These are phyloP conservation scores for Ceratocystis alfenasii DNA, from an alignment of 2,329 filamentous ascomycete species.

Conservation along the genomic window DNA sequence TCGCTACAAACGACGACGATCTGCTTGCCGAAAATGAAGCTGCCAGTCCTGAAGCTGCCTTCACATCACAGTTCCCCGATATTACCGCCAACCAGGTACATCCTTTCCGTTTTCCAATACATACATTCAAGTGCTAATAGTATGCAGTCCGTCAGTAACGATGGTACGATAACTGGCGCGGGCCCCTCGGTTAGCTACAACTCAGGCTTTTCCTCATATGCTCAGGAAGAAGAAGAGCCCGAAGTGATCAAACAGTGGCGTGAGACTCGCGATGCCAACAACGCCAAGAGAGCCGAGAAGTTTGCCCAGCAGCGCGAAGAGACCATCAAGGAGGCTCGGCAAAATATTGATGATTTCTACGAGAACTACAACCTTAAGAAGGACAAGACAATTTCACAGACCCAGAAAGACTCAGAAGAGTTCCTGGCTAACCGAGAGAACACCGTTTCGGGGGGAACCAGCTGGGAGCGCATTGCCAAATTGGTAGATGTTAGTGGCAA, in stretches of 20 bases:
- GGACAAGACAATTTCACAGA: conserved; percentile 83
- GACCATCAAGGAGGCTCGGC: conserved; percentile 77
- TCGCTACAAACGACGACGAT: conserved; percentile 62
- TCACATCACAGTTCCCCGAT: conserved; percentile 62
- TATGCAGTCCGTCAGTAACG: conserved; percentile 56
- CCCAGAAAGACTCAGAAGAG: conserved; percentile 81
- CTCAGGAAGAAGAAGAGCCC: conserved; percentile 61
- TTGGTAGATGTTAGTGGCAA: conserved; percentile 96
- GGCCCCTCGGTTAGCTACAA: conserved; percentile 48
- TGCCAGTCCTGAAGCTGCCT: conserved; percentile 63
- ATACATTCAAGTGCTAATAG: background rate
- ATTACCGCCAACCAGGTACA: conserved; percentile 58
- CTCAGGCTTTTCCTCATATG: conserved; percentile 47
- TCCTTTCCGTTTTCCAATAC: background rate
- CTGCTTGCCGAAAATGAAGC: conserved; percentile 51
- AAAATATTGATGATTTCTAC: conserved; percentile 98
- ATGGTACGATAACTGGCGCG: conserved; percentile 64
- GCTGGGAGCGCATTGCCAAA: conserved; percentile 97
- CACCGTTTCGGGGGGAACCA: conserved; percentile 85
- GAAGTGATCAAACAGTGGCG: conserved; percentile 88
- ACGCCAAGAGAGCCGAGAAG: conserved; percentile 73
- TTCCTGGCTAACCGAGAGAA: conserved; percentile 84
- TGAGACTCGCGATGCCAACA: conserved; percentile 70
- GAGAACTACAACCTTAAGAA: conserved; percentile 98
- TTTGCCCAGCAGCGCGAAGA: conserved; percentile 71